These are phyloP conservation scores for Auriscalpium vulgare DNA, from an alignment of 768 basidiomycete species.

Conservation along the genomic window DNA sequence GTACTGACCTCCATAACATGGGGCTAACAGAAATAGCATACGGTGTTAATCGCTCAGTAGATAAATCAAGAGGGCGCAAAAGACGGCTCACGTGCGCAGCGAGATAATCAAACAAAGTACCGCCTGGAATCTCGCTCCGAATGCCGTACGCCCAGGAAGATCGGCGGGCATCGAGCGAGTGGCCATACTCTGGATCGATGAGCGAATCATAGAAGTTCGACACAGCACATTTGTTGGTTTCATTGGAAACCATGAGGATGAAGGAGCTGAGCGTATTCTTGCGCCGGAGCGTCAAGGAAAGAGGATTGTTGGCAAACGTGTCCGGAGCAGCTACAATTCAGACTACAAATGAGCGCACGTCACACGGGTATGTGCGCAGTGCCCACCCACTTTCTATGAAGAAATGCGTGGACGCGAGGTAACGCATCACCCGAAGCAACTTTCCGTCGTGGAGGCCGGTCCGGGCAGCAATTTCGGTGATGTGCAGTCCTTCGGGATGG, in stretches of 20 bases:
- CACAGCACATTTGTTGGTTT: slow-evolving; percentile 16
- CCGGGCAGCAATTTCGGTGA: slow-evolving; percentile 25
- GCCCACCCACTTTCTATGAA: slow-evolving; percentile 30
- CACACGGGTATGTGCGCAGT: background rate
- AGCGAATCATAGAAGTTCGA: slow-evolving; percentile 27
- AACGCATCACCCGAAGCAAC: slow-evolving; percentile 30
- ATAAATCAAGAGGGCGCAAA: background rate
- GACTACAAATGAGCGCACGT: background rate
- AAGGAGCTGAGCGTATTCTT: slow-evolving; percentile 23
- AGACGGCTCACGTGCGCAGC: background rate
- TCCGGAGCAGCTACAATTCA: slow-evolving; percentile 23
- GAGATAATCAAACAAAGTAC: background rate
- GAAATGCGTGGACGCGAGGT: slow-evolving; percentile 32
- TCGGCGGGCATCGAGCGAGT: slow-evolving; percentile 9
- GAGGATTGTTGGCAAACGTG: slow-evolving; percentile 35
- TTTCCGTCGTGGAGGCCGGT: slow-evolving; percentile 29
- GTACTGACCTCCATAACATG: background rate
- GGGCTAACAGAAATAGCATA: background rate
- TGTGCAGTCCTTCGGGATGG: slow-evolving; percentile 29
- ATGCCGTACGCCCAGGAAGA: slow-evolving; percentile 11
- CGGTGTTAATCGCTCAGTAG: background rate
- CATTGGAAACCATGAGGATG: slow-evolving; percentile 14
- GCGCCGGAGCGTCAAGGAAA: slow-evolving; percentile 28
- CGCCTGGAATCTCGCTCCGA: background rate
- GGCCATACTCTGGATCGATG: slow-evolving; percentile 23